phyloP scores from a whole-genome alignment of 768 basidiomycete species.

The Auriculariales sp. region DNA sequence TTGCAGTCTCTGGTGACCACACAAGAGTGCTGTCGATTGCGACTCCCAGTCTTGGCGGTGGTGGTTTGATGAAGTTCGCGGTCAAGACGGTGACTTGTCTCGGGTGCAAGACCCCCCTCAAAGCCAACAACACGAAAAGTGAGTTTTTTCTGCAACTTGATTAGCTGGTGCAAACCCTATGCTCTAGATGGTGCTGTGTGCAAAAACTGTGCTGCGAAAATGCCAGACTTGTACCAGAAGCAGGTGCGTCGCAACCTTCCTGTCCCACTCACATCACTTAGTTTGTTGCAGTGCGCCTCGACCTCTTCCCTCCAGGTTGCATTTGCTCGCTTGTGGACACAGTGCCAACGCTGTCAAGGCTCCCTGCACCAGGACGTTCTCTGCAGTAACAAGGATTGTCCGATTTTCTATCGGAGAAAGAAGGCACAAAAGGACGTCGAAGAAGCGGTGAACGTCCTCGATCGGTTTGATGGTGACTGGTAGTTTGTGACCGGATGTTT shows the following conservation, averaged over 20 bases:
- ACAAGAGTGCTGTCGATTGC: slow-evolving; percentile 92
- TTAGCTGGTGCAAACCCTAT: not conserved
- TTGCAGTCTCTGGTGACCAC: slow-evolving; percentile 84
- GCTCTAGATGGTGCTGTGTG: slow-evolving; percentile 81
- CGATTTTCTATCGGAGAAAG: slow-evolving; percentile 97
- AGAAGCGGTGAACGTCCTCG: slow-evolving; percentile 61
- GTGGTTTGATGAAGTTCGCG: slow-evolving; percentile 93
- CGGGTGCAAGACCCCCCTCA: slow-evolving; percentile 85
- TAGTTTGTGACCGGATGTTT: slow-evolving; percentile 30
- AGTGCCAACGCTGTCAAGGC: slow-evolving; percentile 97
- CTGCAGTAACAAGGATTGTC: slow-evolving; percentile 94
- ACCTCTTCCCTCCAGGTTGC: slow-evolving; percentile 77
- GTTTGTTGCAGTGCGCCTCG: slow-evolving; percentile 21
- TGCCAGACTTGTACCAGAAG: slow-evolving; percentile 87
- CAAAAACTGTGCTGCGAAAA: slow-evolving; percentile 74
- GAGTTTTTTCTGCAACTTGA: slow-evolving; percentile 11
- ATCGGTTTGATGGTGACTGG: slow-evolving; percentile 66
- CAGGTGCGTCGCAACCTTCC: slow-evolving; percentile 35
- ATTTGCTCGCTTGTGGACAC: slow-evolving; percentile 94
- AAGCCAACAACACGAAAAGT: slow-evolving; percentile 64
- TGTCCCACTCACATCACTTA: not conserved
- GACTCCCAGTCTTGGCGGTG: slow-evolving; percentile 89
- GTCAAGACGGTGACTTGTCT: slow-evolving; percentile 92
- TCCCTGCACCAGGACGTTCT: slow-evolving; percentile 96
- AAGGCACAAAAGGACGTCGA: slow-evolving; percentile 97